Evolutionary conservation across 2,329 filamentous ascomycete species (phyloP).

Genomic region (Alternaria hordeiaustralica): DNA sequence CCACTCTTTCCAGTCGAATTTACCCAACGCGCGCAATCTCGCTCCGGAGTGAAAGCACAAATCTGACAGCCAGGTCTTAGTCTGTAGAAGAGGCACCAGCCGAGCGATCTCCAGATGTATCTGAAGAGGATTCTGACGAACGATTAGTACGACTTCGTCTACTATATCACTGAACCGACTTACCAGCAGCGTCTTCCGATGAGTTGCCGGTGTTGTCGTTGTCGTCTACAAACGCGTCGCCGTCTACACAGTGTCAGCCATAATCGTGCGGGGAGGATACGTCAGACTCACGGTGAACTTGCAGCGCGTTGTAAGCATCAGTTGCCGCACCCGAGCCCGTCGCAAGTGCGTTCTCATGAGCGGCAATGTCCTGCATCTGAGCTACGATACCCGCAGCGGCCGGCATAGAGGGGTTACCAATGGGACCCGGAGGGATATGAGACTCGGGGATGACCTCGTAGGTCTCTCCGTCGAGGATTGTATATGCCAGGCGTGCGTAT

Average conservation of each 20-base stretch:
- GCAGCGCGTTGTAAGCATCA: not conserved
- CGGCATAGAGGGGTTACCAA: not conserved
- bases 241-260: not conserved
- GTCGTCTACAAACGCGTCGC: not conserved
- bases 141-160: not conserved
- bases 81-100: not conserved
- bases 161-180: not conserved
- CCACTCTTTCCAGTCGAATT: not conserved
- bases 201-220: not conserved
- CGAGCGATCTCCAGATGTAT: not conserved
- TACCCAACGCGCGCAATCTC: not conserved
- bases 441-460: not conserved
- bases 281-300: not conserved
- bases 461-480: not conserved
- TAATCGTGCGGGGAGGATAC: not conserved
- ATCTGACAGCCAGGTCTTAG: not conserved
- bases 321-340: not conserved
- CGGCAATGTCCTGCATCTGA: not conserved
- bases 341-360: not conserved
- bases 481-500: not conserved
- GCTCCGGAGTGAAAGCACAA: not conserved
- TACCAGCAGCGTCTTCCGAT: not conserved
- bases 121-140: not conserved
- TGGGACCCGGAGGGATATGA: not conserved
- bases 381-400: not conserved